These are phyloP conservation scores for Pseudocercospora fuligena DNA, from an alignment of 2,329 filamentous ascomycete genomes.

Conservation along the genomic window DNA sequence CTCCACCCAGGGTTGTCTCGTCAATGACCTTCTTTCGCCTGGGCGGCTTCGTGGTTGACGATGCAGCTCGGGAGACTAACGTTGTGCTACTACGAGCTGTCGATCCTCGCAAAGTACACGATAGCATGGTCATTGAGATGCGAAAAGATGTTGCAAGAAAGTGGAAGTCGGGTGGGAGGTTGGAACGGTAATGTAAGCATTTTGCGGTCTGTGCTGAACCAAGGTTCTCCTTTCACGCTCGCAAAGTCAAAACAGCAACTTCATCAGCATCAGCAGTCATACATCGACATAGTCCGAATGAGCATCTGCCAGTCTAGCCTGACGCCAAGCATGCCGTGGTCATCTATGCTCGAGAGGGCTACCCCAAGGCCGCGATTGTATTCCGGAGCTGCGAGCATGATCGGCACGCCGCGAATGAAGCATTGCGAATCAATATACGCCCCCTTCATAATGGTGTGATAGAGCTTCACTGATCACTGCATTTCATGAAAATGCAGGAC, in stretches of 20 bases:
- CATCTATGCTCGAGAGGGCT: background rate
- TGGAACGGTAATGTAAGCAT: constrained; percentile 9
- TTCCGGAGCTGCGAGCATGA: background rate
- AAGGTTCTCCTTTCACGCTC: background rate
- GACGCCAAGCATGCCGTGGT: background rate
- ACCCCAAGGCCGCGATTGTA: background rate
- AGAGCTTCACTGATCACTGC: background rate
- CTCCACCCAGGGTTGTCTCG: constrained; percentile 27
- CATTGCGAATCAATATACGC: constrained; percentile 3
- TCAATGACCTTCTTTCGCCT: constrained; percentile 16
- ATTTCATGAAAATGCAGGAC: background rate
- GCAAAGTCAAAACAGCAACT: background rate
- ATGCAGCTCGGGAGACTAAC: constrained; percentile 3
- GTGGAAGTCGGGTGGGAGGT: background rate
- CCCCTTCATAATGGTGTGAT: background rate
- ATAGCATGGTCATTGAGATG: background rate
- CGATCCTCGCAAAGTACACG: background rate
- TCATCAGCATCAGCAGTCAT: background rate
- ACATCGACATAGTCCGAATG: background rate
- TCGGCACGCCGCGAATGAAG: background rate
- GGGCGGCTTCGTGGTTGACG: constrained; percentile 9
- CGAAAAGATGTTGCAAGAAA: background rate
- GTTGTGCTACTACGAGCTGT: background rate
- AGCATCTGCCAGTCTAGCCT: background rate
- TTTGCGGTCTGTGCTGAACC: background rate